Conservation (phyloP, 1,139 yeast species). For the Candida labiduridarum region DNA sequence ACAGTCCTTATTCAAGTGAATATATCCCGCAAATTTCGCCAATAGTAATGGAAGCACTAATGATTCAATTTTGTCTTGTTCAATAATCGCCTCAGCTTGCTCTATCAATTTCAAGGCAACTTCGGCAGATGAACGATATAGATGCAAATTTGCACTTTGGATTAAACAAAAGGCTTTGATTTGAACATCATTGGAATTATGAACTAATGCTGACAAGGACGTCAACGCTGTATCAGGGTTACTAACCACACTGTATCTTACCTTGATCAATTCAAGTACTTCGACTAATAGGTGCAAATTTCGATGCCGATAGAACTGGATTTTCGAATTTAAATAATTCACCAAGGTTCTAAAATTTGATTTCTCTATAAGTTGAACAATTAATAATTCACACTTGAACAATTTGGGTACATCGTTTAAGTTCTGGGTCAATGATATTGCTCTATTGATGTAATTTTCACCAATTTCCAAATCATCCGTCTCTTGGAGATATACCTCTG, state of each 20-base stretch:
- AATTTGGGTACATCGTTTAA: conserved; percentile 25
- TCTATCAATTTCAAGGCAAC: conserved; percentile 18
- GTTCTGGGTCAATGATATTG: conserved; percentile 33
- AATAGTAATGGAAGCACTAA: background rate
- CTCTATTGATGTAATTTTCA: conserved; percentile 39
- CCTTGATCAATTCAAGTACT: conserved; percentile 31
- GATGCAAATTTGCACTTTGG: conserved; percentile 25
- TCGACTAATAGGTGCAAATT: conserved; percentile 20
- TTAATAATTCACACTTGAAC: conserved; percentile 35
- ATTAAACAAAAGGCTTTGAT: conserved; percentile 25
- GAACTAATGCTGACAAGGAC: conserved; percentile 24
- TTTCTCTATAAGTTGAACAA: conserved; percentile 34
- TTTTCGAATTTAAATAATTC: conserved; percentile 30
- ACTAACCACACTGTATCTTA: conserved; percentile 27
- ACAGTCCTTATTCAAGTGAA: conserved; percentile 5
- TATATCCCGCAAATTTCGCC: background rate
- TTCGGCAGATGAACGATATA: conserved; percentile 32
- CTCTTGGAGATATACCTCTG: conserved; percentile 40
- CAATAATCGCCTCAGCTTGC: conserved; percentile 17
- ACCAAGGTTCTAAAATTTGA: conserved; percentile 25
- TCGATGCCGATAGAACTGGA: conserved; percentile 20
- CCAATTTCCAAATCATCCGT: conserved; percentile 43
- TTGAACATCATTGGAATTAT: conserved; percentile 12
- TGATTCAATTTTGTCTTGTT: background rate
- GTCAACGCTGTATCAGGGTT: conserved; percentile 28